A percentile compares a stretch with the other conserved stretches of the same genome.
Evolutionary conservation across 2,329 filamentous ascomycete genomes (phyloP).

Genomic region (Fusarium cicatricum): DNA sequence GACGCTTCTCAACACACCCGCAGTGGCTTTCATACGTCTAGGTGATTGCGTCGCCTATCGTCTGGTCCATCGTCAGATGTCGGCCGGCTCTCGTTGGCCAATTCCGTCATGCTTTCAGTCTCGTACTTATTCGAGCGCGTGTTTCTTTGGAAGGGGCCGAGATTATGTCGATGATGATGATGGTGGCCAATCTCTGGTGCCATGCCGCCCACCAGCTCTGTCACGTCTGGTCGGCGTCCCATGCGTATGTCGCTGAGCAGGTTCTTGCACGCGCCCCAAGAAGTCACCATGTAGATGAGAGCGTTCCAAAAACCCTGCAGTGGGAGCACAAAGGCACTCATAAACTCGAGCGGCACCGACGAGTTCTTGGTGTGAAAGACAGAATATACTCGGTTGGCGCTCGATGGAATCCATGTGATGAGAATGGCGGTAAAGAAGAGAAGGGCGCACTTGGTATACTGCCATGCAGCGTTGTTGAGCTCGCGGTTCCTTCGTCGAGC

Average conservation of each 20-base stretch:
- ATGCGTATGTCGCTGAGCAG: slow-evolving; percentile 51
- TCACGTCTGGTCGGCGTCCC: slow-evolving; percentile 42
- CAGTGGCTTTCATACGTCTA: slow-evolving; percentile 8
- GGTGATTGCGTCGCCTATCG: slow-evolving; percentile 37
- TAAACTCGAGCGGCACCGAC: slow-evolving; percentile 70
- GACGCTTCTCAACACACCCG: background rate
- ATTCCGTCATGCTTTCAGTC: slow-evolving; percentile 61
- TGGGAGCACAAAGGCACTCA: slow-evolving; percentile 78
- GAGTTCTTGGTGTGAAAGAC: slow-evolving; percentile 64
- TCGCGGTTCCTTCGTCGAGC: slow-evolving; percentile 55
- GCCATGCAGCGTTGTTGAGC: slow-evolving; percentile 70
- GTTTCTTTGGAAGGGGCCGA: slow-evolving; percentile 45
- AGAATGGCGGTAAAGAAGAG: slow-evolving; percentile 77
- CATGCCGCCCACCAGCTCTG: slow-evolving; percentile 47
- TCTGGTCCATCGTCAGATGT: slow-evolving; percentile 49
- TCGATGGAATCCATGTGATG: slow-evolving; percentile 80
- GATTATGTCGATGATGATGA: slow-evolving; percentile 33
- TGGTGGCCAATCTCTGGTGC: slow-evolving; percentile 18
- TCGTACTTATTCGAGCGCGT: slow-evolving; percentile 50
- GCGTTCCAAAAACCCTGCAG: slow-evolving; percentile 88
- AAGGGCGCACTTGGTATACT: slow-evolving; percentile 74
- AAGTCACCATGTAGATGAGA: slow-evolving; percentile 77
- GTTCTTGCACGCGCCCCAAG: slow-evolving; percentile 67
- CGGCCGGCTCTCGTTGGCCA: slow-evolving; percentile 51
- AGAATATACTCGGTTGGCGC: slow-evolving; percentile 78